Conservation (phyloP, 257 asterid species). For the Solanum raphanifolium region DNA sequence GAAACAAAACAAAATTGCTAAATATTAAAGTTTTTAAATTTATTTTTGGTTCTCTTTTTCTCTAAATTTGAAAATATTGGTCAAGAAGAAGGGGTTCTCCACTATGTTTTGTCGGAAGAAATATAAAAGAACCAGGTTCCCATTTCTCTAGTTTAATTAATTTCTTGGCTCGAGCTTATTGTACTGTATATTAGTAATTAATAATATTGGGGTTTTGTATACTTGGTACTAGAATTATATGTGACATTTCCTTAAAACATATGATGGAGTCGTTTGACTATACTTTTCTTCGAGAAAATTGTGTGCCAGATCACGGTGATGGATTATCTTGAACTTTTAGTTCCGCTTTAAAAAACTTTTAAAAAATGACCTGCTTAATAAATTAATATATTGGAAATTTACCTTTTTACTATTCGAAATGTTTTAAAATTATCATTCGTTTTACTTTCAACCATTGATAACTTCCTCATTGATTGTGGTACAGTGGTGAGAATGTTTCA, state of each 20-base stretch:
- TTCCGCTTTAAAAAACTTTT: not conserved
- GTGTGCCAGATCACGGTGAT: not conserved
- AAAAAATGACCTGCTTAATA: not conserved
- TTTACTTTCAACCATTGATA: not conserved
- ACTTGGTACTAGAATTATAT: not conserved
- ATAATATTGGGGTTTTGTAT: not conserved
- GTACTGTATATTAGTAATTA: not conserved
- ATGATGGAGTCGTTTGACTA: not conserved
- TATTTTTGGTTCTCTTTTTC: not conserved
- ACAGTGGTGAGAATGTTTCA: not conserved
- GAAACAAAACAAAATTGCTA: not conserved
- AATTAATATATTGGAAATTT: not conserved
- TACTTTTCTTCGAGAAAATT: not conserved
- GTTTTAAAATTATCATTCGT: not conserved
- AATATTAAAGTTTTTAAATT: not conserved
- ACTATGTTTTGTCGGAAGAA: conserved; percentile 2
- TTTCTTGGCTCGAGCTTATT: not conserved
- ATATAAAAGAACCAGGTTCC: not conserved
- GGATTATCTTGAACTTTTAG: not conserved
- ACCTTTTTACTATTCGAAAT: not conserved
- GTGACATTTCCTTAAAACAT: not conserved
- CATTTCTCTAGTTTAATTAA: not conserved
- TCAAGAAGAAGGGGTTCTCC: conserved; percentile 5
- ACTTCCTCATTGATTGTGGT: not conserved
- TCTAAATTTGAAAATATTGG: not conserved